Conservation (phyloP, 73 alveolate genomes). For the Tetrahymena borealis region DNA sequence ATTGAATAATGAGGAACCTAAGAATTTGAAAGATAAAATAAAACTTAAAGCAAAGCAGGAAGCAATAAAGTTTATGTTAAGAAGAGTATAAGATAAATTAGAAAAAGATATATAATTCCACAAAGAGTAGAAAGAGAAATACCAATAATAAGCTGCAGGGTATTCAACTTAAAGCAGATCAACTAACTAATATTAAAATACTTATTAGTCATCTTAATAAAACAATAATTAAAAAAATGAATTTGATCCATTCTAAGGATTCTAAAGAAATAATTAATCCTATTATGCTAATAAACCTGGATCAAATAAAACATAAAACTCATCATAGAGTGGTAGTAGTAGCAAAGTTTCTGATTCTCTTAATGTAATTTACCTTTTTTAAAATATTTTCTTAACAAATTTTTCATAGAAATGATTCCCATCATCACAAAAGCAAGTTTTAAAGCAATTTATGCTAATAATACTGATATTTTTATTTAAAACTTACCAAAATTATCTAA, state of each 20-base stretch:
- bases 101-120: not conserved
- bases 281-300: not conserved
- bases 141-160: not conserved
- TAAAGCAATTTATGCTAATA: too few species aligned
- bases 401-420: too few species aligned
- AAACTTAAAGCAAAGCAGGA: not conserved
- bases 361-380: too few species aligned
- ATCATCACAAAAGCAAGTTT: too few species aligned
- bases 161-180: not conserved
- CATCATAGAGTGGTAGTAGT: too few species aligned
- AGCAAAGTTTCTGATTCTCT: too few species aligned
- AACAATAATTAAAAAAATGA: not conserved
- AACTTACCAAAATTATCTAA: too few species aligned
- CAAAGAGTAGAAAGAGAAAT: not conserved
- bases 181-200: not conserved
- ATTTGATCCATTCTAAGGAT: not conserved
- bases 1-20: not conserved
- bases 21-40: not conserved
- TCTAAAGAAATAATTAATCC: not conserved
- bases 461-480: too few species aligned
- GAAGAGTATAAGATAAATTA: not conserved
- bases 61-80: not conserved
- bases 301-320: too few species aligned
- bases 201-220: not conserved
- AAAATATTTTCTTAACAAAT: too few species aligned